Conservation (phyloP, 306 rosid species). For the Arachis stenosperma region DNA sequence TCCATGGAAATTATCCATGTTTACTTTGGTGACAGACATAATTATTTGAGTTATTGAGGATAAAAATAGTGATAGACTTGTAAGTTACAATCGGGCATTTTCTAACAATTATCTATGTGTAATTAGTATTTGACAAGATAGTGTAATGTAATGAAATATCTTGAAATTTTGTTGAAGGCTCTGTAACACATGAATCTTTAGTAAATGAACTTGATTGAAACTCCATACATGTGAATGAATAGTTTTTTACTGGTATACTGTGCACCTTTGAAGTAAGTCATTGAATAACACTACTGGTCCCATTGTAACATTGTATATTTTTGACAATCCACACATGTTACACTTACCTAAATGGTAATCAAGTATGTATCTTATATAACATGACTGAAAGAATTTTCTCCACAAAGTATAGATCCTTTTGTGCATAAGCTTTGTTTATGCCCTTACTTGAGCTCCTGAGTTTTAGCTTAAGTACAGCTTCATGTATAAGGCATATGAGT, state of each 20-base stretch:
- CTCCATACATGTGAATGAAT: not conserved
- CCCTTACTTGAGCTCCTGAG: constrained; percentile 21
- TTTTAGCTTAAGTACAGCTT: constrained; percentile 23
- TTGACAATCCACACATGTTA: not conserved
- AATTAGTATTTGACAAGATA: constrained; percentile 6
- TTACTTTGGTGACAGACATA: constrained; percentile 24
- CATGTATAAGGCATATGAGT: constrained; percentile 15
- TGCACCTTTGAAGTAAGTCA: not conserved
- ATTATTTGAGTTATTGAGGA: constrained; percentile 25
- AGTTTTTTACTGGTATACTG: not conserved
- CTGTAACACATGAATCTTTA: constrained; percentile 10
- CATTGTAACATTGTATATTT: constrained; percentile 18
- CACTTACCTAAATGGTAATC: constrained; percentile 10
- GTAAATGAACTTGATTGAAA: constrained; percentile 6
- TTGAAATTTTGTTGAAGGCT: constrained; percentile 26
- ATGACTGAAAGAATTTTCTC: constrained; percentile 29
- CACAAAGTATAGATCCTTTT: constrained; percentile 10
- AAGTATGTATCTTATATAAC: constrained; percentile 7
- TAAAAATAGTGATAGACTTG: constrained; percentile 17
- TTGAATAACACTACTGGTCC: constrained; percentile 19
- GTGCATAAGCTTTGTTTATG: constrained; percentile 22
- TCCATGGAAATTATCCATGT: not conserved
- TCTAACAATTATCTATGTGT: not conserved
- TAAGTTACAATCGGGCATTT: constrained; percentile 18
- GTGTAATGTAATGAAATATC: not conserved